These are phyloP conservation scores for Neurospora sublineolata DNA, from an alignment of 495 filamentous ascomycete species.

Conservation along the genomic window DNA sequence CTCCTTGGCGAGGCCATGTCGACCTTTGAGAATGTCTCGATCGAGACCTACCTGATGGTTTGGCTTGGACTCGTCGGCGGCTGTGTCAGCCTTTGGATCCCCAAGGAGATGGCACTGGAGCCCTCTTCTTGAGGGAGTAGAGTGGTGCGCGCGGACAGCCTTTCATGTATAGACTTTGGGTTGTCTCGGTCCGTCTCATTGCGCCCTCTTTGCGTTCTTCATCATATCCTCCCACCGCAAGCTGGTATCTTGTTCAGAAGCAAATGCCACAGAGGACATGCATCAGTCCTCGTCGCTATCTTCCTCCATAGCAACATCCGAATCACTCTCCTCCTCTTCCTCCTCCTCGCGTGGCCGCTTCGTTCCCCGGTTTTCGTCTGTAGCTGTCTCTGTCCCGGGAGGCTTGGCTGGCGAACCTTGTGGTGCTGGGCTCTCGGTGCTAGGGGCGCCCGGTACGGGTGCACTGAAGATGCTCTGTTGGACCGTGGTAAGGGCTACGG, in stretches of 20 bases:
- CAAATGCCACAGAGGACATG: background rate
- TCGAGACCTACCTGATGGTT: slow-evolving; percentile 59
- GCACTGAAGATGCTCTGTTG: slow-evolving; percentile 75
- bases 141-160: no score
- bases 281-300: slow-evolving; percentile 46
- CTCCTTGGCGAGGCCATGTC: slow-evolving; percentile 70
- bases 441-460: slow-evolving; percentile 39
- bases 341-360: slow-evolving; percentile 63
- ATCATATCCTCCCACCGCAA: background rate
- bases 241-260: background rate
- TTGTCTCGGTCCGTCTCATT: background rate
- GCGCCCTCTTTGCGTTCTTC: background rate
- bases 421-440: slow-evolving; percentile 28
- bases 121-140: background rate
- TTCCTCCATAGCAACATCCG: slow-evolving; percentile 66
- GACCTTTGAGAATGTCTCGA: slow-evolving; percentile 35
- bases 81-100: slow-evolving; percentile 60
- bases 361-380: slow-evolving; percentile 34
- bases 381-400: slow-evolving; percentile 25
- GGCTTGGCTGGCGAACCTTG: slow-evolving; percentile 32
- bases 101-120: slow-evolving; percentile 40
- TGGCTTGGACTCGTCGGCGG: slow-evolving; percentile 72
- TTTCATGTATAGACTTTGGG: no score
- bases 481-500: slow-evolving; percentile 56
- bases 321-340: slow-evolving; percentile 43